Conservation (phyloP, 192 early-diverging fungal species). For the Podila epicladia region DNA sequence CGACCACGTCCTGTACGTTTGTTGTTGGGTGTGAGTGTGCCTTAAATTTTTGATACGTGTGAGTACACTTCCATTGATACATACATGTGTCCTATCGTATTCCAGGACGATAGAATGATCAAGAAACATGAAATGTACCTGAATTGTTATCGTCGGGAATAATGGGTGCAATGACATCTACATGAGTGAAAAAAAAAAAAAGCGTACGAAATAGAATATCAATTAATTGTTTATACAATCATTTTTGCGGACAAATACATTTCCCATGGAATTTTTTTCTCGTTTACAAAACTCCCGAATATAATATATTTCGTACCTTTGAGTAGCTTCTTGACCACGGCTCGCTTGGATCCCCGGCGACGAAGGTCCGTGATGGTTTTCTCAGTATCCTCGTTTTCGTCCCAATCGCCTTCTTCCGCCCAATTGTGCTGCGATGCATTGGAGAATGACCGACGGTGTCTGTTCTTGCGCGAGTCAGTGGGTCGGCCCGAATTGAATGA, state of each 20-base stretch:
- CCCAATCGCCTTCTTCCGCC: slow-evolving; percentile 15
- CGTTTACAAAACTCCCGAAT: not conserved
- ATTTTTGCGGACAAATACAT: too few species aligned
- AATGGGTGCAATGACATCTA: slow-evolving; percentile 43
- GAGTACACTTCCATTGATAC: not conserved
- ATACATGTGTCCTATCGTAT: too few species aligned
- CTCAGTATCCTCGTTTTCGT: slow-evolving; percentile 13
- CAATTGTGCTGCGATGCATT: slow-evolving; percentile 27
- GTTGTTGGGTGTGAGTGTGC: slow-evolving; percentile 13
- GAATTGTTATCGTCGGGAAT: slow-evolving; percentile 27
- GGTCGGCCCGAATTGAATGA: slow-evolving; percentile 31
- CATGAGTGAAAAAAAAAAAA: not conserved
- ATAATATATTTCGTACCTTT: slow-evolving; percentile 15
- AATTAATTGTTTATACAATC: not conserved
- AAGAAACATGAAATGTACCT: slow-evolving; percentile 7
- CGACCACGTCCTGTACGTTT: slow-evolving; percentile 29
- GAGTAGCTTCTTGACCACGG: slow-evolving; percentile 25
- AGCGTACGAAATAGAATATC: not conserved
- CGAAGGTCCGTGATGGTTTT: slow-evolving; percentile 2
- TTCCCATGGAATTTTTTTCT: too few species aligned
- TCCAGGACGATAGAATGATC: not conserved
- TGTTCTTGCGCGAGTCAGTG: slow-evolving; percentile 27
- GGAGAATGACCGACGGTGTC: slow-evolving; percentile 34
- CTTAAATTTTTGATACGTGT: slow-evolving; percentile 11
- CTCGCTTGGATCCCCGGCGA: slow-evolving; percentile 35